Base-by-base conservation (phyloP, 306 rosid species). In the Urtica urens region DNA sequence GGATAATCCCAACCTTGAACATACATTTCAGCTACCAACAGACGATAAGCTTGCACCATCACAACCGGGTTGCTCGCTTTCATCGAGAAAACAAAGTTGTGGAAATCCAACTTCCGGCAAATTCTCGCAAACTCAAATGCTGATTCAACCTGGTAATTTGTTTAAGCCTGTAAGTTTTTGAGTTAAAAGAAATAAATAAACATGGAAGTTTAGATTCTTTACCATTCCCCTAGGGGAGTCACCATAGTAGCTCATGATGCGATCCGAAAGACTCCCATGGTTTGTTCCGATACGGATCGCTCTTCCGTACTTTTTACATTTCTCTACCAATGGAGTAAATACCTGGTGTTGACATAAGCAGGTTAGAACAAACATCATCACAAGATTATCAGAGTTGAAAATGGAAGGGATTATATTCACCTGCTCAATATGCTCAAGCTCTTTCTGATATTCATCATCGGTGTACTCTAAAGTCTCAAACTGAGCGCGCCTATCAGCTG, bases 151-250 rank as follows among this genome's bases (percentile, higher is more conserved):
- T 90, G 92, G 60, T 53, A 31, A 31, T 31, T 31, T 31, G 37
- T 31, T 31, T 31, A 39, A 41, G 37, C 31, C 37, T 2, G 28
- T 18, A 62, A 41, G 7, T 8, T n/a, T 52, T 37, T 25, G 34
- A 19, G 60, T 44, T 59, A 16, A 64, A 64, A 12, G 38, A 41
- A 25, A 64, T 34, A 27, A 52, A 58, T 51, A 59, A 21, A 59
- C n/a, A 35, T 7, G 37, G 13, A 13, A 31, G 7, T 0, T 31
- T 7, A 31, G 10, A 55, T 59, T 57, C 26, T 58, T 71, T 55
- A 90, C 99, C 99, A 90, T 90, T 75, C 99, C 99, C 78, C 95
- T 75, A 2, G 99, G 99, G 59, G 99, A 90, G 71, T 90, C 99
- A 17, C 99, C 99, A 60, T 81, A 85, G 68, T 90, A 90, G 82